Conservation (phyloP, 768 basidiomycete genomes). For the Rhizopogon salebrosus region DNA sequence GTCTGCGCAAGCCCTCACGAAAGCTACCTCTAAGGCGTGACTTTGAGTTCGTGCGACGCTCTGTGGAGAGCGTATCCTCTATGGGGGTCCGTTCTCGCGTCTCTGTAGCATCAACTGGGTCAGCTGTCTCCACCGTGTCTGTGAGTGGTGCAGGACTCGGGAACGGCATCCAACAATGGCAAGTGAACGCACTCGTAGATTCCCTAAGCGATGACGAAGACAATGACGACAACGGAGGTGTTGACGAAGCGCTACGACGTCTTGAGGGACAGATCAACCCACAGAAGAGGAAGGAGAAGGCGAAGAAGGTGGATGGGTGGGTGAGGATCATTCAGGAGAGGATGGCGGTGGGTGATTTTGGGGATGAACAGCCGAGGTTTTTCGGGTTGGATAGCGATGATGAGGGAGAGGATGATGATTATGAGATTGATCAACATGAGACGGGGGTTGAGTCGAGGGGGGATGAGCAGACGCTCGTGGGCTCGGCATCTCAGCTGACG, state of each 20-base stretch:
- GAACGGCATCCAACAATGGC: slow-evolving; percentile 68
- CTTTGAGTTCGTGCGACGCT: slow-evolving; percentile 75
- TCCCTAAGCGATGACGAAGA: slow-evolving; percentile 68
- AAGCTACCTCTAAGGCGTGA: slow-evolving; percentile 72
- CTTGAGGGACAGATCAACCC: slow-evolving; percentile 86
- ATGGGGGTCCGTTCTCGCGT: slow-evolving; percentile 67
- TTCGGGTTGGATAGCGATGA: slow-evolving; percentile 43
- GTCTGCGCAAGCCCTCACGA: slow-evolving; percentile 48
- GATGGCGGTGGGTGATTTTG: slow-evolving; percentile 58
- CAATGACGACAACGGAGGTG: slow-evolving; percentile 57
- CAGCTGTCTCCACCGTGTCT: slow-evolving; percentile 27
- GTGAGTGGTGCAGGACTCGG: slow-evolving; percentile 34
- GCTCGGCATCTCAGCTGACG: slow-evolving; percentile 15
- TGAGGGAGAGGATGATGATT: slow-evolving; percentile 30
- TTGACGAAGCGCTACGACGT: slow-evolving; percentile 73
- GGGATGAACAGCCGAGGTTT: slow-evolving; percentile 54
- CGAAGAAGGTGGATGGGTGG: slow-evolving; percentile 79
- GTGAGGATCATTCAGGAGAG: slow-evolving; percentile 67
- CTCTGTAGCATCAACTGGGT: slow-evolving; percentile 48
- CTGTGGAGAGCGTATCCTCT: slow-evolving; percentile 69
- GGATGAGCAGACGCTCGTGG: slow-evolving; percentile 8
- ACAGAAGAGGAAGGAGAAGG: slow-evolving; percentile 62
- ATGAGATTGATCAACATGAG: slow-evolving; percentile 27
- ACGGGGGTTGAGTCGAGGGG: slow-evolving; percentile 17
- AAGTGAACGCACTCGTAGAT: slow-evolving; percentile 73